Evolutionary conservation across 2,329 filamentous ascomycete species (phyloP), one percentile per base, ranked within the genome.

Genomic region (Alternaria dauci): DNA sequence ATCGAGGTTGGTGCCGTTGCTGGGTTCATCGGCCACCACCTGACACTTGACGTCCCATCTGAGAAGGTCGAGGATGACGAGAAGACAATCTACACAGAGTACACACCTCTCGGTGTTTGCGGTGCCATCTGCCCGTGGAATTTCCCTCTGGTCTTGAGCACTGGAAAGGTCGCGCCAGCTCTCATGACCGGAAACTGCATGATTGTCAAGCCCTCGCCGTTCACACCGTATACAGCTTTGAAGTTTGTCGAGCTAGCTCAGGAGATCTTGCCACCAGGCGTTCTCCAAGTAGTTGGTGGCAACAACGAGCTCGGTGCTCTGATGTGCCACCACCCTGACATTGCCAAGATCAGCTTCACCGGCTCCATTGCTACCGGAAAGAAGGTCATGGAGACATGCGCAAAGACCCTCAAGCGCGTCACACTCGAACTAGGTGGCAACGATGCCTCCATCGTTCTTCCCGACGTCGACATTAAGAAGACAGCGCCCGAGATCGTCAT

Each of bases 271-370:
- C 87, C 87, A 2, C 83, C 86, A 0, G 88, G 88, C 39, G 86
- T 90, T n/a, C 71, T 90, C 2, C 87, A 89, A 68, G 84, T 81
- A 0, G 75, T 90, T 2, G 85, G 85, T 52, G 88, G 88, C 7
- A 86, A 86, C 52, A 87, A 89, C 65, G 79, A 81, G 42, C 82
- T 90, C 6, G 88, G 88, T 4, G 86, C 85, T 0, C 82, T 81
- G 81, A 73, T 90, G 52, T 88, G 86, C 0, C 74, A 72, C n/a
- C 87, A 90, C 68, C 85, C 86, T 0, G 85, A 81, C 20, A 83
- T 89, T 56, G 81, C 84, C 58, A 90, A 88, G 80, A 85, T 90
- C 71, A 83, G 81, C 65, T 90, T 90, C 76, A 90, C 88, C 0
- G 87, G 88, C 3, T 88, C 85, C 11, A 86, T 81, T 7, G 79